Base-by-base conservation (phyloP, 495 filamentous ascomycete species). In the Recurvomyces mirabilis region DNA sequence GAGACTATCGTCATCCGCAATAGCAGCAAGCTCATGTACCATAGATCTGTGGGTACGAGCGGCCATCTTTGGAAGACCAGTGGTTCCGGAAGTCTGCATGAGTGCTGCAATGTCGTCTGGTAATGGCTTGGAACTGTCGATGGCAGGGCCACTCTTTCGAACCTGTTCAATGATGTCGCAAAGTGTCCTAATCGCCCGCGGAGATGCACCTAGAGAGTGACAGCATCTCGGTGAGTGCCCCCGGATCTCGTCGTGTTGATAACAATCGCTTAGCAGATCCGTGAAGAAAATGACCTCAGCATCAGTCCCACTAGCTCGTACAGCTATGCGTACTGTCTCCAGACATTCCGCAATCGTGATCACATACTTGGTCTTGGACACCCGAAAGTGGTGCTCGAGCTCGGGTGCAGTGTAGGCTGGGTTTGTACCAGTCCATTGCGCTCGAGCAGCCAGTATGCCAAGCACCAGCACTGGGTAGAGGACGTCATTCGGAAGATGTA, bases 61-160 rank as follows among this genome's bases (percentile, higher is more conserved):
- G 17, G 53, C 49, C 34, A 56, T 35, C 51, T 68, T 68, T 5
- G 66, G 66, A 5, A 59, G 45, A 1, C 66, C 66, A 0, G 66
- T 67, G 0, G 66, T 68, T 5, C 66, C 66, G 6, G 44, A 49
- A 4, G 53, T 56, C 14, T 38, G 26, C 41, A 44, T 39, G 15
- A 49, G 44, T 11, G 39, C 48, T 14, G 40, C 48, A 20, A 33
- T 47, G 38, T 20, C 20, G 34, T 46, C 21, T 15, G 19, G 18
- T 2, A 21, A 35, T 3, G 41, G 22, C 2, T 24, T 21, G n/a
- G n/a, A n/a, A n/a, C n/a, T n/a, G n/a, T n/a, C n/a, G n/a, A n/a
- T n/a, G n/a, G n/a, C n/a, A n/a, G n/a, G n/a, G n/a, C n/a, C n/a
- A n/a, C n/a, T n/a, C n/a, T n/a, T n/a, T n/a, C n/a, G n/a, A n/a